Conservation (phyloP, 768 basidiomycete species). For the Psilocybe cubensis region DNA sequence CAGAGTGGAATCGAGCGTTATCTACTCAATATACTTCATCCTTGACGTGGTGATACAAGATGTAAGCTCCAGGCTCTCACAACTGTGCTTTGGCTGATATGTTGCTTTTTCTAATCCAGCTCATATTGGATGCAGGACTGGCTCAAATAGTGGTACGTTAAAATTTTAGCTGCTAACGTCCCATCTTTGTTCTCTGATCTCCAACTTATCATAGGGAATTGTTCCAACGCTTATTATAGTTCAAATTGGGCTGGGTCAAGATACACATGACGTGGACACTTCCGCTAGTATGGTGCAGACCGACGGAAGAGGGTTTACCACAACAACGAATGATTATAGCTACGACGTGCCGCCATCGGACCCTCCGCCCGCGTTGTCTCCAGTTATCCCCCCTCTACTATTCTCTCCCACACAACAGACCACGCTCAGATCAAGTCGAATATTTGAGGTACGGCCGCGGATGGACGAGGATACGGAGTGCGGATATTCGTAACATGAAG, state of each 20-base stretch:
- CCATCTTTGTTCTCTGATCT: slow-evolving; percentile 4
- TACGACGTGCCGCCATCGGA: slow-evolving; percentile 23
- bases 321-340: slow-evolving; percentile 18
- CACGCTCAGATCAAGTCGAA: slow-evolving; percentile 13
- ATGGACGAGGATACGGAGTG: slow-evolving; percentile 17
- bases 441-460: slow-evolving; percentile 12
- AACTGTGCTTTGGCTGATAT: not conserved
- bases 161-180: not conserved
- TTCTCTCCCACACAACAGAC: slow-evolving; percentile 16
- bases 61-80: slow-evolving; percentile 12
- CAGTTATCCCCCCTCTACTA: slow-evolving; percentile 15
- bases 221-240: slow-evolving; percentile 35
- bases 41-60: slow-evolving; percentile 25
- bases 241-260: slow-evolving; percentile 29
- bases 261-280: slow-evolving; percentile 24
- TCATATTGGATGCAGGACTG: slow-evolving; percentile 27
- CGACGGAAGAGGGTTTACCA: slow-evolving; percentile 20
- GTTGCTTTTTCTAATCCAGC: slow-evolving; percentile 9
- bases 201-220: slow-evolving; percentile 25
- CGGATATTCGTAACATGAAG: slow-evolving; percentile 15
- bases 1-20: slow-evolving; percentile 35
- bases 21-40: slow-evolving; percentile 32
- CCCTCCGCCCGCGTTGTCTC: slow-evolving; percentile 19
- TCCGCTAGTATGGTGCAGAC: slow-evolving; percentile 24
- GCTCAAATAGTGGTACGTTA: slow-evolving; percentile 29